Evolutionary conservation across 192 early-diverging fungal species (phyloP).

Genomic region (Podila verticillata): DNA sequence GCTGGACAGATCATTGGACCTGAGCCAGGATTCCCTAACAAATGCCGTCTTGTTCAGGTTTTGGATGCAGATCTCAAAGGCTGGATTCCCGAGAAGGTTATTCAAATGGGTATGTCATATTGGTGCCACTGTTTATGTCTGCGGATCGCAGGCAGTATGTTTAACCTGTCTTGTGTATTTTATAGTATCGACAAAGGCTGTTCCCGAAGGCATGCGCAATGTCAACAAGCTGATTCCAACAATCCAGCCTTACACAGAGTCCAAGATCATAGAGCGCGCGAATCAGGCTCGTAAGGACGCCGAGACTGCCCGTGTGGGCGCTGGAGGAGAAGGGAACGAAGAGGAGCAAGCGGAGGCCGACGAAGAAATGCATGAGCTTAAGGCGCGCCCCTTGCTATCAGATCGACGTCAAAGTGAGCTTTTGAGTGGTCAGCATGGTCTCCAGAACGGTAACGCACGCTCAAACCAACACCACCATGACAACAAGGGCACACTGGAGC

Average conservation of each 20-base stretch:
- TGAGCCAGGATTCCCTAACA: conserved; percentile 8
- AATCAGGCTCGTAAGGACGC: conserved; percentile 3
- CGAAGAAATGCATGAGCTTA: not conserved
- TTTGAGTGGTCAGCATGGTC: not conserved
- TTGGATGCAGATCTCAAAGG: conserved; percentile 51
- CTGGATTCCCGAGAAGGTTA: conserved; percentile 51
- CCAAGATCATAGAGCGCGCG: conserved; percentile 18
- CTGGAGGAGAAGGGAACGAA: not conserved
- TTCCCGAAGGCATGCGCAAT: conserved; percentile 35
- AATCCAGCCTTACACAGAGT: conserved; percentile 11
- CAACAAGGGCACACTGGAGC: not conserved
- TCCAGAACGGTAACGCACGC: not conserved
- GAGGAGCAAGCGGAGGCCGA: not conserved
- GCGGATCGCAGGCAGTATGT: not conserved
- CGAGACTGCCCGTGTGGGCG: not conserved
- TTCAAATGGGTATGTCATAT: conserved; percentile 41
- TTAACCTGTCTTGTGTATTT: not conserved
- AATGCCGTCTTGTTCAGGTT: conserved; percentile 23
- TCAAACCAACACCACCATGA: not conserved
- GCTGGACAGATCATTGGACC: conserved; percentile 46
- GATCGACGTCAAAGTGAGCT: not conserved
- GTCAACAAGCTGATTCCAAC: conserved; percentile 33
- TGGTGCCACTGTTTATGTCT: not conserved
- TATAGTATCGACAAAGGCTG: conserved; percentile 40
- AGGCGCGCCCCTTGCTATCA: not conserved